These are phyloP conservation scores for Prunella vulgaris DNA, from an alignment of 257 asterid genomes.

Conservation along the genomic window DNA sequence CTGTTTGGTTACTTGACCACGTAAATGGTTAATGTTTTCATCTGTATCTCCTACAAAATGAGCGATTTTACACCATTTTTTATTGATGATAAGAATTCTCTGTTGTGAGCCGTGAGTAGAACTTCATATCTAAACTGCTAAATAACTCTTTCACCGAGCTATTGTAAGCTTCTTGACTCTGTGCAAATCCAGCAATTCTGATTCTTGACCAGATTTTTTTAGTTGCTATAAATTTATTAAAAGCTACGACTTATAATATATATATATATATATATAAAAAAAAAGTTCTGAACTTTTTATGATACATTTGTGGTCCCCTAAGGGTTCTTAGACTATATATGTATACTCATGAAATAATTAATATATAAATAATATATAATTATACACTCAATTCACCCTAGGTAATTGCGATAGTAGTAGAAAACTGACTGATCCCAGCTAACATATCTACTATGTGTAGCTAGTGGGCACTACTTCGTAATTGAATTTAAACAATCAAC, in stretches of 20 bases:
- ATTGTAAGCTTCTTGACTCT: no score
- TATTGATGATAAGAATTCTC: constrained; percentile 34
- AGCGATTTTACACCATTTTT: constrained; percentile 21
- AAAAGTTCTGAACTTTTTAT: constrained; percentile 16
- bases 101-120: constrained; percentile 51
- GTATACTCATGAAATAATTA: no score
- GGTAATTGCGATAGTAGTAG: constrained; percentile 26
- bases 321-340: background rate
- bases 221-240: constrained; percentile 10
- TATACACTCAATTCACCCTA: background rate
- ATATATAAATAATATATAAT: no score
- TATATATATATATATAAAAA: no score
- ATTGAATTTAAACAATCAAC: background rate
- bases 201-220: constrained; percentile 18
- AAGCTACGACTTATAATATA: constrained; percentile 4
- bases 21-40: background rate
- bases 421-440: constrained; percentile 17
- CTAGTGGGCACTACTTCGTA: background rate
- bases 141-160: no score
- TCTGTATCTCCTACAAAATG: constrained; percentile 18
- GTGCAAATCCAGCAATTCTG: constrained; percentile 23
- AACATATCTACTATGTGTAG: constrained; percentile 6
- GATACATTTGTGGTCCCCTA: constrained; percentile 24
- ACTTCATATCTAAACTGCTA: no score
- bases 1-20: background rate